Base-by-base conservation (phyloP, 1,284 basidiomycete genomes). In the Ganoderma resinaceum region DNA sequence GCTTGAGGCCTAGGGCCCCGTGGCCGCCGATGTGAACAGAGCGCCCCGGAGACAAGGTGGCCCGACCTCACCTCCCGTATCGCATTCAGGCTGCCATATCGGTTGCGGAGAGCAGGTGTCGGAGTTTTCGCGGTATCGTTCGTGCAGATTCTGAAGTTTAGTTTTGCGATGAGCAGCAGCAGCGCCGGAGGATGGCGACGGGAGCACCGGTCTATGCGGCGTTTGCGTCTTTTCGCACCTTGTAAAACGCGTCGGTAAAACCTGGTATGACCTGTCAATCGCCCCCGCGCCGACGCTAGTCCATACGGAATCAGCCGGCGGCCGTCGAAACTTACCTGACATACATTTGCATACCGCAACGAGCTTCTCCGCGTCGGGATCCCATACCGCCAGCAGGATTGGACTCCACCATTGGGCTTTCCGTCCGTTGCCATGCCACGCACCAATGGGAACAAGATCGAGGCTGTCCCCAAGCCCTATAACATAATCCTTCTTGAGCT, bases 331-430 rank as follows among this genome's bases (percentile, higher is more conserved):
- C 85, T 73, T 75, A 90, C 90, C 90, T 75, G 89, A 91, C 90
- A 93, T 92, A 81, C 93, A 95, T 79, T 97, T 97, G 81, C 95
- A 96, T 46, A 97, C 87, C 0, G 93, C 95, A 63, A 95, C 90
- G 68, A 92, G 85, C 58, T 83, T 86, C 18, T 91, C 95, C 3
- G 83, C 85, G 67, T 87, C 85, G 20, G 89, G 83, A 76, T 97
- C 92, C 85, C 95, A 93, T 62, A 92, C 80, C 11, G 92, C 96
- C 38, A 98, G 86, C 16, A 98, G 83, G 74, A 98, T 90, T 0
- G 96, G 96, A 71, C 91, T 93, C 95, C 96, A 98, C 95, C 95
- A 98, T 35, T 89, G 87, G 11, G 91, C 92, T 80, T 98, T 98
- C 42, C 95, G 83, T n/a, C 96, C 96, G 79, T 92, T 93, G 55